Conservation (phyloP, 108 stramenopile species). For the Stephanodiscus minutulus region DNA sequence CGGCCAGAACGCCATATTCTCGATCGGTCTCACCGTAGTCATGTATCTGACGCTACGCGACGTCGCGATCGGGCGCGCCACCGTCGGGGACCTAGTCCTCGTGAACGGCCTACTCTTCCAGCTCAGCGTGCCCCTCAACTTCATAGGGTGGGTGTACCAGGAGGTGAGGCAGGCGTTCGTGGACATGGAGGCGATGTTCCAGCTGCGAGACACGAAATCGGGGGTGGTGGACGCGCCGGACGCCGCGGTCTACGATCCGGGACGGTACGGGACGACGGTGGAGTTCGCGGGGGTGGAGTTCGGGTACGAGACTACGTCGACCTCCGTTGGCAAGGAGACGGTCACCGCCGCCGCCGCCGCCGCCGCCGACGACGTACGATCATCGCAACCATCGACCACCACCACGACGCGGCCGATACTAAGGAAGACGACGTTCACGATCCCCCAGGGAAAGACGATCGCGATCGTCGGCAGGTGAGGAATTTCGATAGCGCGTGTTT, state of each 20-base stretch:
- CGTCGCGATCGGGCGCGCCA: conserved; percentile 42
- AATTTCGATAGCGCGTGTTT: not conserved
- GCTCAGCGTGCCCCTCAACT: conserved; percentile 44
- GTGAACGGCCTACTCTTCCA: conserved; percentile 54
- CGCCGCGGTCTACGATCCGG: conserved; percentile 42
- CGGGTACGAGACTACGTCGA: not conserved
- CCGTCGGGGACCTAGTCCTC: conserved; percentile 51
- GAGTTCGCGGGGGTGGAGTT: not conserved
- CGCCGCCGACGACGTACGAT: no score
- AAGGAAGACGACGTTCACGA: conserved; percentile 24
- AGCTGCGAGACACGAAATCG: conserved; percentile 34
- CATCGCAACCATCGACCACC: not conserved
- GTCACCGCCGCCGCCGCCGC: conserved; percentile 10
- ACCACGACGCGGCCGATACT: conserved; percentile 30
- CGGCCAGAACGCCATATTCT: conserved; percentile 46
- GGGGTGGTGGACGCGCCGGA: conserved; percentile 40
- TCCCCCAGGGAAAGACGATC: conserved; percentile 44
- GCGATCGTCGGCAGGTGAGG: conserved; percentile 35
- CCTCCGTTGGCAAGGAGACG: conserved; percentile 35
- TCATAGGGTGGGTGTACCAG: conserved; percentile 46
- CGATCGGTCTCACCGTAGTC: conserved; percentile 36
- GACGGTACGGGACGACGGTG: not conserved
- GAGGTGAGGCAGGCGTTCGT: conserved; percentile 49
- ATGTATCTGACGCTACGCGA: conserved; percentile 42
- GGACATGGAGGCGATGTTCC: conserved; percentile 52